phyloP scores from a whole-genome alignment of 805 yeast genomes.

The Metschnikowia sp. region DNA sequence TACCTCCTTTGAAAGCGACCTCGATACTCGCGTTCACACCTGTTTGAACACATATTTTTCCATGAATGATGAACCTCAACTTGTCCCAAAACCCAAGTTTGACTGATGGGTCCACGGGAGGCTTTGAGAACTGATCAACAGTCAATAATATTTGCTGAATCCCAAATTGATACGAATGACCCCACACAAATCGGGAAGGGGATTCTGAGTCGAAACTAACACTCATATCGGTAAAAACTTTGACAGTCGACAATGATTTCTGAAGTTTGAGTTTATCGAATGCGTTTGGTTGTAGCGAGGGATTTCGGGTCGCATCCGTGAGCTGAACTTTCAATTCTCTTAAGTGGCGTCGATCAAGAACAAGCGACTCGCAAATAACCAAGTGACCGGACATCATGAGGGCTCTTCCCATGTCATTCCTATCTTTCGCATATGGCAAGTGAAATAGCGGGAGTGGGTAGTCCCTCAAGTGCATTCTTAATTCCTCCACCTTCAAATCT shows the following conservation, averaged over 20 bases:
- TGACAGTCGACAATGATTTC: conserved; percentile 73
- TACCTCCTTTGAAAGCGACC: conserved; percentile 67
- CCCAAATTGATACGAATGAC: conserved; percentile 79
- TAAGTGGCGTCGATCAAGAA: conserved; percentile 47
- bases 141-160: conserved; percentile 74
- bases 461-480: conserved; percentile 72
- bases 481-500: conserved; percentile 55
- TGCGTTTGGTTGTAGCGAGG: conserved; percentile 18
- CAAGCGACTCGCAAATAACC: conserved; percentile 64
- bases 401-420: conserved; percentile 18
- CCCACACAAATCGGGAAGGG: conserved; percentile 77
- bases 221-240: conserved; percentile 60
- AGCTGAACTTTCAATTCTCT: conserved; percentile 63
- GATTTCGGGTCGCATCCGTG: conserved; percentile 41
- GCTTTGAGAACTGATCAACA: conserved; percentile 82
- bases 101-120: conserved; percentile 82
- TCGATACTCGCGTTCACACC: conserved; percentile 47
- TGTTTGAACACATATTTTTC: conserved; percentile 55
- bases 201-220: conserved; percentile 51
- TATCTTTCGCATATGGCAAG: conserved; percentile 50
- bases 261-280: conserved; percentile 51
- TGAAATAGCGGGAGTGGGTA: conserved; percentile 81
- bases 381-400: conserved; percentile 56
- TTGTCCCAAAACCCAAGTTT: conserved; percentile 95
- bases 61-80: conserved; percentile 71